Percentiles rank a stretch among this genome's conserved stretches.
Evolutionary conservation across 306 rosid genomes (phyloP).

Genomic region (Cercis canadensis): DNA sequence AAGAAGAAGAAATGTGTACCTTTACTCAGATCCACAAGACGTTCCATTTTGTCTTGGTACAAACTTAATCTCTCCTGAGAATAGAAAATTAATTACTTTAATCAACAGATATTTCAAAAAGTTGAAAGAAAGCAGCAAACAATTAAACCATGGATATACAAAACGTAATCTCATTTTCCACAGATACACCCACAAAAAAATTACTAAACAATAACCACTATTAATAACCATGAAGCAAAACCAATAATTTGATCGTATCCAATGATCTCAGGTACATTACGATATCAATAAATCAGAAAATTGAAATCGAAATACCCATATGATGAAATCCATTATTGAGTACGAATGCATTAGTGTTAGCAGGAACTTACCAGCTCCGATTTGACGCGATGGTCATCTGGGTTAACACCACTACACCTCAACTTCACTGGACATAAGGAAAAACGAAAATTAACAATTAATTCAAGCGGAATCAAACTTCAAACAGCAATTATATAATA

Average conservation of each 20-base stretch:
- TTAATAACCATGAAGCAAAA: background rate
- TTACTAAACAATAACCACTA: background rate
- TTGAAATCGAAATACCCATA: slow-evolving; percentile 11
- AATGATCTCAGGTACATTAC: background rate
- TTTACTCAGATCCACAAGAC: slow-evolving; percentile 63
- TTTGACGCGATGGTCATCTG: slow-evolving; percentile 74
- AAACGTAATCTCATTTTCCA: background rate
- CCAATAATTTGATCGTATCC: background rate
- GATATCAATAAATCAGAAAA: background rate
- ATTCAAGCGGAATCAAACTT: slow-evolving; percentile 18
- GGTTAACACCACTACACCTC: slow-evolving; percentile 78
- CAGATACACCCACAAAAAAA: background rate
- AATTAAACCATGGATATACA: background rate
- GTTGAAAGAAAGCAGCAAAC: slow-evolving; percentile 30
- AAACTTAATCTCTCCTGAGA: slow-evolving; percentile 76
- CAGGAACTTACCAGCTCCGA: slow-evolving; percentile 77
- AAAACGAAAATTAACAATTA: slow-evolving; percentile 18
- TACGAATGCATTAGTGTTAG: slow-evolving; percentile 28
- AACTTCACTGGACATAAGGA: slow-evolving; percentile 65
- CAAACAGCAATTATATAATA: background rate
- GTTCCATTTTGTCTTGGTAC: slow-evolving; percentile 71
- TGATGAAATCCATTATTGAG: background rate
- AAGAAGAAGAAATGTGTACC: slow-evolving; percentile 48
- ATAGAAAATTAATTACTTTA: slow-evolving; percentile 12
- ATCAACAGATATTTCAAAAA: slow-evolving; percentile 25